A percentile compares a stretch with the other conserved stretches of the same genome.
Evolutionary conservation across 2,329 filamentous ascomycete species (phyloP).

Genomic region (Apiospora hydei): DNA sequence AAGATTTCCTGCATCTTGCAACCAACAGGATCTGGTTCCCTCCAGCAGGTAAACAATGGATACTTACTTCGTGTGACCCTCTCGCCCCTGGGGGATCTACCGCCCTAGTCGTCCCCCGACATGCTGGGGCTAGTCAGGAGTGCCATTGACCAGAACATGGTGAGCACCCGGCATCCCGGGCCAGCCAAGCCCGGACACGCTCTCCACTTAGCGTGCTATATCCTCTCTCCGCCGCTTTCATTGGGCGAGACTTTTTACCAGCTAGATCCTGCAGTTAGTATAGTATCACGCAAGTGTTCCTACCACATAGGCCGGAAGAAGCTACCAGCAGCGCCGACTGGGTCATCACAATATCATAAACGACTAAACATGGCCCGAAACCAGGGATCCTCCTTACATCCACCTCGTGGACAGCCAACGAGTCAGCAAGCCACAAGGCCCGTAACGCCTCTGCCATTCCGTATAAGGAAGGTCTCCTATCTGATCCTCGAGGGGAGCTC

Average conservation of each 20-base stretch:
- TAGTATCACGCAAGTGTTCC: neutral
- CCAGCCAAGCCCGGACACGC: neutral
- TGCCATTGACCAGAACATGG: neutral
- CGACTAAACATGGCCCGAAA: neutral
- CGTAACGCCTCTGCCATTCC: neutral
- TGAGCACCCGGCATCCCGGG: neutral
- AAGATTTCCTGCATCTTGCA: neutral
- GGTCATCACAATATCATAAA: neutral
- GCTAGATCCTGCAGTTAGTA: neutral
- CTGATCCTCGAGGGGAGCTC: neutral
- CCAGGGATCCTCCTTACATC: neutral
- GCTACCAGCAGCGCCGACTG: neutral
- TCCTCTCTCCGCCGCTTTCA: neutral
- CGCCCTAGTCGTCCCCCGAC: neutral
- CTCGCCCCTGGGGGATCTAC: constrained; percentile 10
- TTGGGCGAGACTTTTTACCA: neutral
- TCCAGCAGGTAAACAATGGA: neutral
- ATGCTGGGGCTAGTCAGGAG: neutral
- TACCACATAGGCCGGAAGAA: neutral
- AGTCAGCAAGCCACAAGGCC: neutral
- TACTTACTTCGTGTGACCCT: neutral
- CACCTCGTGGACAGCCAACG: neutral
- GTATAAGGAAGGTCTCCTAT: neutral
- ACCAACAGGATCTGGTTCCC: neutral
- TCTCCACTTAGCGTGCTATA: neutral